Evolutionary conservation across 768 basidiomycete species (phyloP).

Genomic region (Trametes cinnabarina): DNA sequence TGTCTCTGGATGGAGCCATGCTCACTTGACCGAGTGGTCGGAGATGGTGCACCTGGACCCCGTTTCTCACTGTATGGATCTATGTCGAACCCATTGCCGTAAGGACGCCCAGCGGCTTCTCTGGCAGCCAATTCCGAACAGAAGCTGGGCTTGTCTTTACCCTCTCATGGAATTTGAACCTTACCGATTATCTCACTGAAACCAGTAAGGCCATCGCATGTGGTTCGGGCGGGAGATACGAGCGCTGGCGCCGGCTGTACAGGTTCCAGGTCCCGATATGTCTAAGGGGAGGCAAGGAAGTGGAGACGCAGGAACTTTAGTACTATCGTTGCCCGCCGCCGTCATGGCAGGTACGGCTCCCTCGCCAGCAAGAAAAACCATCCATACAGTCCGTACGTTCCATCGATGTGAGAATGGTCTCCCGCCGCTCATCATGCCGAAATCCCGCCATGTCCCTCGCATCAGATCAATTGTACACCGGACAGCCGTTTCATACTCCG

Average conservation of each 20-base stretch:
- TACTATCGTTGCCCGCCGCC: neutral
- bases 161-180: conserved; percentile 16
- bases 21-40: neutral
- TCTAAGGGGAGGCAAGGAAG: neutral
- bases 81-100: conserved; percentile 14
- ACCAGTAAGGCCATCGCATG: conserved; percentile 10
- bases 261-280: conserved; percentile 10
- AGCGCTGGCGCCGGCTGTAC: conserved; percentile 9
- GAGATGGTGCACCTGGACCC: conserved; percentile 7
- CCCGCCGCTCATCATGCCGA: conserved; percentile 5
- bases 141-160: conserved; percentile 9
- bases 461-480: neutral
- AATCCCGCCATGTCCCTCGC: conserved; percentile 1
- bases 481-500: neutral
- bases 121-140: conserved; percentile 13
- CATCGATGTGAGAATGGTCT: conserved; percentile 11
- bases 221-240: conserved; percentile 2
- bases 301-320: conserved; percentile 7
- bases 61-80: conserved; percentile 7
- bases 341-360: neutral
- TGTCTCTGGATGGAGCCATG: conserved; percentile 2
- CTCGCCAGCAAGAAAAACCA: neutral
- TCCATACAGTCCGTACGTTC: conserved; percentile 7
- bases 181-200: neutral
- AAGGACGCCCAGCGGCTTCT: conserved; percentile 12